Percentiles rank a stretch among this genome's conserved stretches.
Evolutionary conservation across 148 eudicot genomes (phyloP).

Genomic region (Hydrangea macrophylla): DNA sequence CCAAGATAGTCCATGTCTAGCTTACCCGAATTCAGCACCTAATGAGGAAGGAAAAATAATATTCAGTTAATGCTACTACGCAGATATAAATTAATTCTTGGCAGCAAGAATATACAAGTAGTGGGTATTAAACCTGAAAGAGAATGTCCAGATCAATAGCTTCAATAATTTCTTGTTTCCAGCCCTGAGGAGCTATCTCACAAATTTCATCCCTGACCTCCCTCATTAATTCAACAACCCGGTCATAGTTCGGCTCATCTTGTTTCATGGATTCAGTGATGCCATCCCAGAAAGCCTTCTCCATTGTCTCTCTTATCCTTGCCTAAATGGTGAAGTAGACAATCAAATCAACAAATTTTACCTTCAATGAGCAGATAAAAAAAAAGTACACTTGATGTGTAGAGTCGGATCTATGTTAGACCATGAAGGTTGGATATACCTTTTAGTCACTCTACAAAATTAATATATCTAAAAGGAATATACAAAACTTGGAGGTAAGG

Average conservation of each 20-base stretch:
- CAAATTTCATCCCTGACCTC: constrained; percentile 91
- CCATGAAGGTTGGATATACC: too few relatives aligned
- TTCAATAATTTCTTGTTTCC: constrained; percentile 74
- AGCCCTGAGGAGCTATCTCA: constrained; percentile 76
- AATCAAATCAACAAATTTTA: constrained; percentile 8
- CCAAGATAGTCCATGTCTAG: constrained; percentile 76
- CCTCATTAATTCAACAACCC: constrained; percentile 72
- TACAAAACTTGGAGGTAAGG: too few relatives aligned
- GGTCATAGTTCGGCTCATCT: constrained; percentile 66
- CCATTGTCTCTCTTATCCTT: constrained; percentile 69
- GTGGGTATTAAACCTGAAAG: constrained; percentile 48
- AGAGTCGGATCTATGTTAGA: too few relatives aligned
- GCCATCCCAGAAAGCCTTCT: constrained; percentile 95
- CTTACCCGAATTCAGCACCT: constrained; percentile 64
- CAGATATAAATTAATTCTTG: background rate
- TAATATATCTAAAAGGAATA: too few relatives aligned
- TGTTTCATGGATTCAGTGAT: constrained; percentile 65
- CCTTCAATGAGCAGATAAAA: too few relatives aligned
- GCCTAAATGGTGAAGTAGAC: constrained; percentile 30
- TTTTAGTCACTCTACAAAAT: too few relatives aligned
- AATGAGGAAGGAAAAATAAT: background rate
- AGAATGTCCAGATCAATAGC: constrained; percentile 73
- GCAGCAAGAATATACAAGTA: background rate
- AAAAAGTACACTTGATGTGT: too few relatives aligned
- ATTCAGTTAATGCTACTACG: background rate